Evolutionary conservation across 2,329 filamentous ascomycete genomes (phyloP).

Genomic region (Talaromyces sp.): DNA sequence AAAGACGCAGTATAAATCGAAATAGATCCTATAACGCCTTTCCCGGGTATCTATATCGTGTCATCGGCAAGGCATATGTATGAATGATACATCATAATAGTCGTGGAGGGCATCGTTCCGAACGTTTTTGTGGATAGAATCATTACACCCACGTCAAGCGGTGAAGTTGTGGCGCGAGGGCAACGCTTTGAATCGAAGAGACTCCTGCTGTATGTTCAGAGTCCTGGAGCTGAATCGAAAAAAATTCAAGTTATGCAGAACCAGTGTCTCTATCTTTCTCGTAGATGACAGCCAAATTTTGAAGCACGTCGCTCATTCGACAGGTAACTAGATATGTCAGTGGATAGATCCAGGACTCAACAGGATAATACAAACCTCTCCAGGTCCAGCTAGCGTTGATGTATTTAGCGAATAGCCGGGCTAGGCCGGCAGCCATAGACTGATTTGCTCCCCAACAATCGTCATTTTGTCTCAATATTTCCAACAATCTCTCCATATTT

Average conservation of each 20-base stretch:
- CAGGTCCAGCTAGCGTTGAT: constrained; percentile 31
- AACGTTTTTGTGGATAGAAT: not conserved
- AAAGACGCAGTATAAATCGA: not conserved
- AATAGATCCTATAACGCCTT: not conserved
- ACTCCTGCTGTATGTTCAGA: not conserved
- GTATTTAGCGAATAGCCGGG: constrained; percentile 27
- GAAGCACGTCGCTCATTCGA: constrained; percentile 24
- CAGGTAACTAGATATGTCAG: constrained; percentile 20
- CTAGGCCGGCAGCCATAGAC: constrained; percentile 28
- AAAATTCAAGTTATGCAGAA: not conserved
- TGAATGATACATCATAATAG: not conserved
- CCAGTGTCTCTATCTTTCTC: constrained; percentile 16
- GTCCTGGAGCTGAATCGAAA: not conserved
- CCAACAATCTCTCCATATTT: constrained; percentile 26
- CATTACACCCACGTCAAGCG: not conserved
- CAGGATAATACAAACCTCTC: constrained; percentile 19
- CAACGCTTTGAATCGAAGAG: not conserved
- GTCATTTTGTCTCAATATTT: constrained; percentile 27
- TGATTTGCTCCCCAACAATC: constrained; percentile 20
- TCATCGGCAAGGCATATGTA: not conserved
- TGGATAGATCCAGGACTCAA: not conserved
- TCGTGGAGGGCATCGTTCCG: not conserved
- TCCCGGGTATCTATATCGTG: constrained; percentile 10
- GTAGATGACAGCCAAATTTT: constrained; percentile 22
- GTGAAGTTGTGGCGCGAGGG: not conserved